Percentiles rank a stretch among this genome's conserved stretches.
phyloP scores from a whole-genome alignment of 768 basidiomycete genomes.

The Tricholoma saponaceum region DNA sequence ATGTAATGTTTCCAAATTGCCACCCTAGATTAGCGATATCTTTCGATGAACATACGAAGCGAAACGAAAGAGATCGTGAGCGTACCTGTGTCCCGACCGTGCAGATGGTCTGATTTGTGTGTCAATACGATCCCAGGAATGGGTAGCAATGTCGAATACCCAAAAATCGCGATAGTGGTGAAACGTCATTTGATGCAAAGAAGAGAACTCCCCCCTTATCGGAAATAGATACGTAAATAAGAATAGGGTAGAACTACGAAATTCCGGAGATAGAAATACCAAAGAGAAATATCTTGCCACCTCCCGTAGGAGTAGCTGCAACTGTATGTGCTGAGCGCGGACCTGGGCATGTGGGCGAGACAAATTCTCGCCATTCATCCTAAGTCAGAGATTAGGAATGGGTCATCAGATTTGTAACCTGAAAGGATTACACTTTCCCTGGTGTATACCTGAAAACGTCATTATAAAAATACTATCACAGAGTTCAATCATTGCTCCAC shows the following conservation, averaged over 20 bases:
- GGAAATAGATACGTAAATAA: background rate
- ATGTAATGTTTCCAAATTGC: conserved; percentile 86
- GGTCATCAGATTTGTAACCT: background rate
- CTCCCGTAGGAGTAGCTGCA: conserved; percentile 67
- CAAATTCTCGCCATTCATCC: conserved; percentile 88
- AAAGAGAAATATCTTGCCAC: conserved; percentile 83
- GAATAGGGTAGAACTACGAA: background rate
- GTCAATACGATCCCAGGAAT: conserved; percentile 86
- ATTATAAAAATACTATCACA: conserved; percentile 72
- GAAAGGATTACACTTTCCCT: conserved; percentile 52
- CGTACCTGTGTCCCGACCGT: conserved; percentile 77
- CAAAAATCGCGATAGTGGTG: conserved; percentile 91
- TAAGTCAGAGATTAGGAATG: conserved; percentile 20
- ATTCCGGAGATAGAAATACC: conserved; percentile 33
- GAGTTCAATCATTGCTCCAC: background rate
- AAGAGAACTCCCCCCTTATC: conserved; percentile 87
- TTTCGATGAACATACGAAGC: background rate
- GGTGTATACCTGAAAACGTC: conserved; percentile 86
- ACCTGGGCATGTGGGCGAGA: conserved; percentile 81
- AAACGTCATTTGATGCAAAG: conserved; percentile 76
- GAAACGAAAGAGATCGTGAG: background rate
- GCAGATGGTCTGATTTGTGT: conserved; percentile 79
- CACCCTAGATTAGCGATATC: conserved; percentile 49
- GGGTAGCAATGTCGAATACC: conserved; percentile 76
- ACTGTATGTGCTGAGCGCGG: conserved; percentile 87